Evolutionary conservation across 73 alveolate species (phyloP).

Genomic region (Blepharisma stoltei): DNA sequence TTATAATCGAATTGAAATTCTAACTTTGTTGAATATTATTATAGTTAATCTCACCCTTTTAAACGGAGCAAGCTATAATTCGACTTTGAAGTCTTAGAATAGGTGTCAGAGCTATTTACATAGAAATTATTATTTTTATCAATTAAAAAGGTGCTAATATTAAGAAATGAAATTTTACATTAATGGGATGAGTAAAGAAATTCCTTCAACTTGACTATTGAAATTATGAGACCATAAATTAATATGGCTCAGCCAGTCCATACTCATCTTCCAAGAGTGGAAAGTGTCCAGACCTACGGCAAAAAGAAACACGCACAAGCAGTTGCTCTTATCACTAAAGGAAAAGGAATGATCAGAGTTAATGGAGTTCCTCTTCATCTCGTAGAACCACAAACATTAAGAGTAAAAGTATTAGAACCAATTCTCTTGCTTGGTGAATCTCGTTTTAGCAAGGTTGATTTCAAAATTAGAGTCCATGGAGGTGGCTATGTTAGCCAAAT

Average conservation of each 20-base stretch:
- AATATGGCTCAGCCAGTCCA: conserved; percentile 24
- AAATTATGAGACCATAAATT: no score
- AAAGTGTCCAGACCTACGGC: conserved; percentile 82
- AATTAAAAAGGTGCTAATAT: no score
- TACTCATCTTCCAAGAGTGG: conserved; percentile 25
- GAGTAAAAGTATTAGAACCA: conserved; percentile 83
- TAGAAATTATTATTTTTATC: no score
- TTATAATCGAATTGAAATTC: no score
- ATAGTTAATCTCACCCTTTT: no score
- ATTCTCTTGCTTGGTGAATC: conserved; percentile 79
- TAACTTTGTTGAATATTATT: no score
- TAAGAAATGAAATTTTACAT: no score
- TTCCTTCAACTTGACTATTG: no score
- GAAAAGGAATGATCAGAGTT: conserved; percentile 80
- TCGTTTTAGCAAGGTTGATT: conserved; percentile 66
- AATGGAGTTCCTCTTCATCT: conserved; percentile 79
- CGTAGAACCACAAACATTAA: conserved; percentile 77
- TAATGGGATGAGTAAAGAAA: no score
- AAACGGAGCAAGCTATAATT: no score
- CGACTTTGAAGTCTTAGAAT: no score
- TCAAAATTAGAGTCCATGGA: conserved; percentile 83
- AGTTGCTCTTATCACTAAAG: conserved; percentile 73
- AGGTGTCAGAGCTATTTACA: no score
- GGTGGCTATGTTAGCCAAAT: conserved; percentile 85
- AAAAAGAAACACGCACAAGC: conserved; percentile 88